Evolutionary conservation across 1,284 basidiomycete species (phyloP), one percentile per base, ranked within the genome.

Genomic region (Sparassis latifolia): DNA sequence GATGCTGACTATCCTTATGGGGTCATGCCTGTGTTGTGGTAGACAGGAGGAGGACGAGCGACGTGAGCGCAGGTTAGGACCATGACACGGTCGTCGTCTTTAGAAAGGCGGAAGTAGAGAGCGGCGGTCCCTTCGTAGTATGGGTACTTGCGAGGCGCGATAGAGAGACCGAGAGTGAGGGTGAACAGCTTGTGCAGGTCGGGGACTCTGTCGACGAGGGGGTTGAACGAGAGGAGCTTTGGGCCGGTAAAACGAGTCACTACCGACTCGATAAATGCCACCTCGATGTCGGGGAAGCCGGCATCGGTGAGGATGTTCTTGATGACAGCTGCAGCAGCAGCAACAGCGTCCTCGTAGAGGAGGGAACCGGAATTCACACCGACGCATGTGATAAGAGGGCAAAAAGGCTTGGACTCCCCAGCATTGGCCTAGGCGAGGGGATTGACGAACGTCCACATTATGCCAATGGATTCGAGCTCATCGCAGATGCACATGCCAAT

Each of bases 1-100:
- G 67, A 51, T 55, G 44, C 54, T 62, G 61, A 57, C 58, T 63
- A 6, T 12, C 45, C 56, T 47, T 62, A 41, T 47, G 39, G 58
- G 33, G 58, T 54, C 49, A 59, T 49, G 56, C 49, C 56, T 53
- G 52, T 64, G 61, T 69, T 66, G 43, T 39, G 33, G 54, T 57
- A 58, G 37, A 54, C 33, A n/a, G 50, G 47, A 52, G 48, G 52
- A 49, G 56, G 50, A 47, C 55, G 58, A 52, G 62, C 65, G 54
- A 72, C 70, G 53, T 73, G 70, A 47, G 59, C 59, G 52, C 50
- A 51, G 44, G 69, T 73, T 33, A 72, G 58, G 50, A 67, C 32
- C 50, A 58, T 41, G 57, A 67, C 53, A 52, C 61, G 58, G 44
- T 67, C 50, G 54, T 58, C 55, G 27, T 66, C 58, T 2, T 50